A percentile compares a stretch with the other conserved stretches of the same genome.
phyloP scores from a whole-genome alignment of 805 yeast genomes.

The Candida nonsorbophila region DNA sequence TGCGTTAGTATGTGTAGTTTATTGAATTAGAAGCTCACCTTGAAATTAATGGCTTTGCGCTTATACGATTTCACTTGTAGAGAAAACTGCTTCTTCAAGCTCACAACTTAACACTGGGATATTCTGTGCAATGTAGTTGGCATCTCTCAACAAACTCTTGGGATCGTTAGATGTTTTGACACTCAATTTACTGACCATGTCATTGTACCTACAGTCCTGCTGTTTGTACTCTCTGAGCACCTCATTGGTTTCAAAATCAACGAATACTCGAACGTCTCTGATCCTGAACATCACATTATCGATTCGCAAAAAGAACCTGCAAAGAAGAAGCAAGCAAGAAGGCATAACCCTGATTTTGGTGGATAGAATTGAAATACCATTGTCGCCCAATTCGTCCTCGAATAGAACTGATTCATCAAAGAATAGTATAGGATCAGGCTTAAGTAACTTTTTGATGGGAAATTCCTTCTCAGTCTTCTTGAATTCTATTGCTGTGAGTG shows the following conservation, averaged over 20 bases:
- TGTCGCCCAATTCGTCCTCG: constrained; percentile 96
- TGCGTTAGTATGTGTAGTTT: no score
- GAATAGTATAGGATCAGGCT: constrained; percentile 81
- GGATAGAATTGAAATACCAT: constrained; percentile 77
- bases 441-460: constrained; percentile 65
- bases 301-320: constrained; percentile 78
- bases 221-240: constrained; percentile 75
- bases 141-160: constrained; percentile 59
- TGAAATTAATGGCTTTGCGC: not conserved
- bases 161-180: constrained; percentile 27
- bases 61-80: no score
- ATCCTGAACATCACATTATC: constrained; percentile 85
- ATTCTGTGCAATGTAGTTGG: constrained; percentile 64
- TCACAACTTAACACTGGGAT: constrained; percentile 31
- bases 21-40: no score
- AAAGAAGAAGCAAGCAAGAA: constrained; percentile 64
- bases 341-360: constrained; percentile 89
- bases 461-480: constrained; percentile 28
- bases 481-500: constrained; percentile 22
- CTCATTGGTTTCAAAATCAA: constrained; percentile 63
- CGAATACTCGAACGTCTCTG: constrained; percentile 76
- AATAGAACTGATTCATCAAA: constrained; percentile 84
- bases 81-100: no score
- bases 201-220: constrained; percentile 38
- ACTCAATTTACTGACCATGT: constrained; percentile 19